phyloP scores from a whole-genome alignment of 1,284 basidiomycete species.

The Porodaedalea pini region DNA sequence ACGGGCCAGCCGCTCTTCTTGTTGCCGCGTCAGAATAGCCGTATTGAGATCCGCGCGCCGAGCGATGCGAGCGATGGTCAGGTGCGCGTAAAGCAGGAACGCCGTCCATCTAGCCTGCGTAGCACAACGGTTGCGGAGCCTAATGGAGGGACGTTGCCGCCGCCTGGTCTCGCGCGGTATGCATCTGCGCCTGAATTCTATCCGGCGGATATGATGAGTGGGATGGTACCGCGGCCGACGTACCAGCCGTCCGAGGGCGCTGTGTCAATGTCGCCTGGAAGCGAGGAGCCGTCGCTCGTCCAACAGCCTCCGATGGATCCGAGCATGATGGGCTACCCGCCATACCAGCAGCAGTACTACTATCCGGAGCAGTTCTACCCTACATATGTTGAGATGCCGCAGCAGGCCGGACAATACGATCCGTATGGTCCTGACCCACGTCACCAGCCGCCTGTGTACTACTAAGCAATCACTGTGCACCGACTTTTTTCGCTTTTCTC shows the following conservation, averaged over 20 bases:
- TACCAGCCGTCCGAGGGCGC: constrained; percentile 20
- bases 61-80: constrained; percentile 33
- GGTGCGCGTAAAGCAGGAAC: constrained; percentile 27
- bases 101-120: constrained; percentile 36
- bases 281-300: constrained; percentile 15
- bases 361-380: constrained; percentile 66
- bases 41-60: constrained; percentile 72
- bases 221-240: background rate
- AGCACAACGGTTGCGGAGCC: constrained; percentile 22
- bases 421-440: constrained; percentile 54
- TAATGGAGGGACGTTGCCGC: background rate
- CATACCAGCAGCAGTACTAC: constrained; percentile 58
- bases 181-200: constrained; percentile 7
- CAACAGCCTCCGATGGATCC: constrained; percentile 31
- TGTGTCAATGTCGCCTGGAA: constrained; percentile 16
- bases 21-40: constrained; percentile 65
- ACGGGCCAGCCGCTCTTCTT: constrained; percentile 65
- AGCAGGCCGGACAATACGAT: constrained; percentile 59
- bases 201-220: background rate
- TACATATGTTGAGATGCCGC: constrained; percentile 60
- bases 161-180: constrained; percentile 4
- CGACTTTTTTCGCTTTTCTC: constrained; percentile 49
- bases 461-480: constrained; percentile 44
- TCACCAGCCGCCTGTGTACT: constrained; percentile 50
- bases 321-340: constrained; percentile 47